Base-by-base conservation (phyloP, 257 asterid genomes). In the Avicennia marina region DNA sequence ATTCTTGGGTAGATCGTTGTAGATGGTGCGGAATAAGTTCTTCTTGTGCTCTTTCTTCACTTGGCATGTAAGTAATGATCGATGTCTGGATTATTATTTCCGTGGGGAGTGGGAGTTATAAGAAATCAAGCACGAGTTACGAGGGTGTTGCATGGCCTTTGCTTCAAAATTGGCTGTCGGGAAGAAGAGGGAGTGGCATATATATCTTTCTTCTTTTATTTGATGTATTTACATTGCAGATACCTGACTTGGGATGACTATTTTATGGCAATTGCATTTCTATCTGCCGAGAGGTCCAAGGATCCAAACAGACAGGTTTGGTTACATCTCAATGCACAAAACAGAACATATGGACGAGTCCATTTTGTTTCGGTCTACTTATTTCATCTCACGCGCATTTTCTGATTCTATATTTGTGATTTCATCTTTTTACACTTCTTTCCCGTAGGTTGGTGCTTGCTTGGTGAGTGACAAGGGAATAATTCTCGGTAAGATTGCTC, bases 261-360 rank as follows among this genome's bases (percentile, higher is more conserved):
- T 64, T 89, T 89, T 64, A 89, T 86, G 95, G 94, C 97, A 13
- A 80, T 89, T 65, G 95, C 97, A 44, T 86, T 89, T 80, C 79
- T 89, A 38, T 89, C 97, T 1, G 95, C 97, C 26, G 86, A 89
- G 72, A 77, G 97, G 60, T 89, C 97, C 45, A 89, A 89, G 74
- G 97, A 89, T 80, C 97, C 97, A 52, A 86, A 89, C 73, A 80
- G 97, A 73, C 95, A 89, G 97, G 97, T 84, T 47, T 58, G 13
- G 12, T 42, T 39, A 26, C 53, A 31, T 25, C 7, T 0, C 25
- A 5, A 39, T 36, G n/a, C 32, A 24, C 11, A 12, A 34, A 24
- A 31, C 15, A 41, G 17, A 34, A 16, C 20, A 18, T 33, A 1
- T 18, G 27, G 33, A 49, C 8, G 40, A 17, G 7, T 50, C 11